Evolutionary conservation across 2,329 filamentous ascomycete species (phyloP), one percentile per base, ranked within the genome.

Genomic region (Cordyceps cicadae): DNA sequence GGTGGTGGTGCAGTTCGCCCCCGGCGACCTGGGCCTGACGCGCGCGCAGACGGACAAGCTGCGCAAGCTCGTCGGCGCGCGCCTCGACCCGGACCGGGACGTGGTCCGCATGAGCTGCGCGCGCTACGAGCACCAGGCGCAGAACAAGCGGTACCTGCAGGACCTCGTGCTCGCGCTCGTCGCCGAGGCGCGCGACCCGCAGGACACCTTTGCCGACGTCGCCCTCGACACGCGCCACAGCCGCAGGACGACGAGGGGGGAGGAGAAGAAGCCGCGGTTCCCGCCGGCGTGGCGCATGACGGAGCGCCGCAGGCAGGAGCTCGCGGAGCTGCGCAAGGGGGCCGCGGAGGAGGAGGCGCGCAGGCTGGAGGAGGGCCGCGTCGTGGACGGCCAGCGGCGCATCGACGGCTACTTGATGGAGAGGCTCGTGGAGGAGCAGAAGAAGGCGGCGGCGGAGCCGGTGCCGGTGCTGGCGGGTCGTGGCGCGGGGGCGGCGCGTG

Each of bases 101-200:
- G 78, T 90, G 62, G 80, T 97, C 68, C 92, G 90, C 76, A 96
- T 99, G 82, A 92, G 89, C 71, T 90, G 89, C 76, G 94, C 97
- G 74, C 86, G 87, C 71, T 96, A 89, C 73, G 86, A 90, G 70
- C 89, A 92, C 60, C 88, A 91, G 70, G 90, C 92, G 19, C 92
- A 97, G 78, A 99, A 99, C 79, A 99, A 97, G 81, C 86, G 90
- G n/a, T 94, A 94, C 72, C 81, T 99, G 24, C 88, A 86, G 58
- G 90, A 96, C 68, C 75, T 91, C 54, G 83, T 97, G 54, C 80
- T 87, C 64, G 83, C 80, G 54, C 77, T 99, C 65, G 76, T 99
- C 62, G 78, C 77, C 7, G 86, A 90, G 70, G 91, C 92, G 62
- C 89, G 86, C 79, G 87, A 96, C 70, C 79, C 82, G 26, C 83